Conservation (phyloP, 2,329 filamentous ascomycete species). For the Leptoxyphium fumago region DNA sequence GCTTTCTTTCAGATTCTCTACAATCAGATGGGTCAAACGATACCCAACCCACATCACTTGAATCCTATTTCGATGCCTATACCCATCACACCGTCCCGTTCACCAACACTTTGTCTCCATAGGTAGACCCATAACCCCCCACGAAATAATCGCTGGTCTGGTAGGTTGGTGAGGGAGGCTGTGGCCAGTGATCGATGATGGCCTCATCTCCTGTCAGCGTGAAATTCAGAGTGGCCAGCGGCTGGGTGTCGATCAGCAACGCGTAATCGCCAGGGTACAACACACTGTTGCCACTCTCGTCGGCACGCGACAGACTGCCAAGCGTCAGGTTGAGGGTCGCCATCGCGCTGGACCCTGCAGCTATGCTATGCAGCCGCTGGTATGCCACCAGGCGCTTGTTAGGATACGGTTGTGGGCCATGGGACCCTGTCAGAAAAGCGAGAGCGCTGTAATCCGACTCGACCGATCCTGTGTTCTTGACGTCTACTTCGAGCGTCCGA, state of each 20-base stretch:
- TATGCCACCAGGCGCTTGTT: slow-evolving; percentile 40
- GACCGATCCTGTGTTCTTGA: slow-evolving; percentile 33
- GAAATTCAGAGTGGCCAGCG: slow-evolving; percentile 28
- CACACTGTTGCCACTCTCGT: slow-evolving; percentile 35
- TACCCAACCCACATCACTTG: no score
- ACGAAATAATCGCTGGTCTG: slow-evolving; percentile 17
- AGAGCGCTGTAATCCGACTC: slow-evolving; percentile 40
- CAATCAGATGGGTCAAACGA: no score
- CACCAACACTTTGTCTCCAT: neutral
- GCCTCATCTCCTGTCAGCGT: slow-evolving; percentile 30
- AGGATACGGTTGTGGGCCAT: slow-evolving; percentile 36
- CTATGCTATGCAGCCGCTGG: slow-evolving; percentile 24
- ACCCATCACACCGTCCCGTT: neutral
- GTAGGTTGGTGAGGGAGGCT: slow-evolving; percentile 11
- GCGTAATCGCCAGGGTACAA: slow-evolving; percentile 41
- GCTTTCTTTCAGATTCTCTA: no score
- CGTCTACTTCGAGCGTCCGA: slow-evolving; percentile 25
- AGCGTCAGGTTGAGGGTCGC: slow-evolving; percentile 30
- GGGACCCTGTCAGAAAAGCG: slow-evolving; percentile 34
- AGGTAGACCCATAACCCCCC: slow-evolving; percentile 10
- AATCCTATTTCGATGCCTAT: no score
- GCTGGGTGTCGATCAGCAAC: slow-evolving; percentile 31
- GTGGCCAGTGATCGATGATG: slow-evolving; percentile 27
- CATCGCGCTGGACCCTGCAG: slow-evolving; percentile 7
- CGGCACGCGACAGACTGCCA: slow-evolving; percentile 35